Evolutionary conservation across 2,329 filamentous ascomycete species (phyloP).

Genomic region (Emmonsia crescens): DNA sequence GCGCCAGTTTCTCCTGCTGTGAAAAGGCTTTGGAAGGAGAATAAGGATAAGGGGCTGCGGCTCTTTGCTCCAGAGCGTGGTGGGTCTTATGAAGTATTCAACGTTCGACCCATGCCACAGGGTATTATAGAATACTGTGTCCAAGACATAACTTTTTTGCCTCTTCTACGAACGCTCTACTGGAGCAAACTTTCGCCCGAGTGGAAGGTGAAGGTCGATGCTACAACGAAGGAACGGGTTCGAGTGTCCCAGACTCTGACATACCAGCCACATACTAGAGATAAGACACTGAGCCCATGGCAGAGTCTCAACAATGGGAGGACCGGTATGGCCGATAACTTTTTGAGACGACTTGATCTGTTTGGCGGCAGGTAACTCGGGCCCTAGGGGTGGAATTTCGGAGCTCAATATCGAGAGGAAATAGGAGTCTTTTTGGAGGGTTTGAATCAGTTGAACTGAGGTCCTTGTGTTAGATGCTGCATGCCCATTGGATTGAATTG

Average conservation of each 20-base stretch:
- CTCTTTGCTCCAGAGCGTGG: constrained; percentile 36
- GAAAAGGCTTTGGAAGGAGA: constrained; percentile 13
- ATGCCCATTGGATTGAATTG: neutral
- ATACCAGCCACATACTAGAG: constrained; percentile 11
- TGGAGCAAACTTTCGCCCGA: neutral
- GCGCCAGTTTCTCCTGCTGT: constrained; percentile 8
- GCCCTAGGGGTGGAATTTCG: neutral
- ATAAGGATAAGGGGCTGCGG: constrained; percentile 18
- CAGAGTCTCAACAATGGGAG: neutral
- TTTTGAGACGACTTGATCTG: neutral
- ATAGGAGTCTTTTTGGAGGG: neutral
- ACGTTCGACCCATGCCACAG: constrained; percentile 32
- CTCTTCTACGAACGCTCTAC: constrained; percentile 18
- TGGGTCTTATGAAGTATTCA: constrained; percentile 40
- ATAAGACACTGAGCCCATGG: constrained; percentile 11
- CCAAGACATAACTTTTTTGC: constrained; percentile 36
- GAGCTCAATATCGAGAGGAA: neutral
- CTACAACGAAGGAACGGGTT: constrained; percentile 11
- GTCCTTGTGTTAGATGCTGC: neutral
- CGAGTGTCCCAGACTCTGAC: constrained; percentile 11
- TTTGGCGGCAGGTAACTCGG: neutral
- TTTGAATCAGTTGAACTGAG: neutral
- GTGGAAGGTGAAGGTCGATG: constrained; percentile 11
- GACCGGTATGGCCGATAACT: neutral
- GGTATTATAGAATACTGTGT: constrained; percentile 38